Conservation (phyloP, 2,329 filamentous ascomycete species). For the Fusarium nelsonii region DNA sequence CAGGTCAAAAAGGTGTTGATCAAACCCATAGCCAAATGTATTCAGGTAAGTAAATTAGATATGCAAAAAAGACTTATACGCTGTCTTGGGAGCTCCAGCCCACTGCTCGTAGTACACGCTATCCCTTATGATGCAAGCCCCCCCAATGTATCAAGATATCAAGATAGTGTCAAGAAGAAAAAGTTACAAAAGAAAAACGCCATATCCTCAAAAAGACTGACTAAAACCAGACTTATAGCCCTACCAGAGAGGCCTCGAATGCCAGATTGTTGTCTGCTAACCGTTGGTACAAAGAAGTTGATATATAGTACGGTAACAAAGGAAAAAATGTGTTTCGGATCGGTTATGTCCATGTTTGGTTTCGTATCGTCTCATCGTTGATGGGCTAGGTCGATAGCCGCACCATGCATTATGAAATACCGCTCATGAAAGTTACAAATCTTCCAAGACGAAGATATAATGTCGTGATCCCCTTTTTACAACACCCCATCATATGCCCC, state of each 20-base stretch:
- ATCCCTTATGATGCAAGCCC: constrained; percentile 38
- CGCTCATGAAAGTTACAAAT: constrained; percentile 48
- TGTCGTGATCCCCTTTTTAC: constrained; percentile 35
- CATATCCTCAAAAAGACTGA: constrained; percentile 36
- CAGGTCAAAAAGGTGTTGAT: neutral
- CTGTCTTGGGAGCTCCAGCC: constrained; percentile 42
- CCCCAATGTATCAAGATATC: constrained; percentile 42
- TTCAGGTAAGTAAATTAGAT: constrained; percentile 40
- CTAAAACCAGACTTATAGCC: constrained; percentile 28
- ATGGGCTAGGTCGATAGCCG: constrained; percentile 45
- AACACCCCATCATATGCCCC: constrained; percentile 24
- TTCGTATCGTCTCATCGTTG: constrained; percentile 51
- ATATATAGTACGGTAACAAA: constrained; percentile 50
- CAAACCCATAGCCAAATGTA: constrained; percentile 12
- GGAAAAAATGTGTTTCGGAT: constrained; percentile 44
- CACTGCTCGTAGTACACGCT: constrained; percentile 44
- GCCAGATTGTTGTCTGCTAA: constrained; percentile 34
- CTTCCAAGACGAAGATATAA: constrained; percentile 43
- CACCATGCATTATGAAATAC: constrained; percentile 50
- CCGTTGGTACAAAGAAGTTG: constrained; percentile 47
- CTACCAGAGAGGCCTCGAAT: constrained; percentile 24
- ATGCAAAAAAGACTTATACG: constrained; percentile 40
- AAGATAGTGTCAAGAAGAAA: constrained; percentile 23
- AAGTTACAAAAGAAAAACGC: constrained; percentile 41
- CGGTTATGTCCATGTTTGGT: constrained; percentile 51